Evolutionary conservation across 1,284 basidiomycete genomes (phyloP), one percentile per base, ranked within the genome.

Genomic region (Phellinidium pouzarii): DNA sequence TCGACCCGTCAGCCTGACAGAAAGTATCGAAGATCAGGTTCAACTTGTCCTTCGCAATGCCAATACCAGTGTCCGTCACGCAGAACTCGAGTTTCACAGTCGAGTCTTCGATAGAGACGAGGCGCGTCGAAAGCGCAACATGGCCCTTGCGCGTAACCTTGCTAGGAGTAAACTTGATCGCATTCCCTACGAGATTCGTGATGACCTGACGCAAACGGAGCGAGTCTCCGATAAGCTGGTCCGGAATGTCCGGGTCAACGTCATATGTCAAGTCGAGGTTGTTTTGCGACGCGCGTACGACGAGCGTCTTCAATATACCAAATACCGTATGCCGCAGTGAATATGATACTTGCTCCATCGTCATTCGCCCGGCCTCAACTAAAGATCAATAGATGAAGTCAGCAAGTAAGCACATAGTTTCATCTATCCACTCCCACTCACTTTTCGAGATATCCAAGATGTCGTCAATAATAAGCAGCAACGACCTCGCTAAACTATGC

Each of bases 11-110:
- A 0, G 96, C 96, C 66, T 99, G 96, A 62, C 93, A 94, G 73
- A 99, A 99, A 3, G 96, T 99, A 67, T 99, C 95, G 70, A 99
- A 99, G 66, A 99, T 99, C 66, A 99, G 77, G 64, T 95, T 95
- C 57, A 99, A 73, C 76, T 99, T 99, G 70, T 99, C 96, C 68
- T 94, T 94, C 61, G 96, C 94, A 69, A 99, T 99, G 57, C 96
- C 96, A 64, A 99, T 99, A 59, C 96, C 96, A 1, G 94, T 97
- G 67, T 99, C 96, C 49, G 87, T 87, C 11, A 99, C 95, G 65
- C 94, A 97, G 75, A 99, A 97, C 71, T 98, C 93, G 27, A 99
- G 75, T 50, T 92, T 91, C 45, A 94, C 87, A 61, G 80, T 84
- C 63, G 83, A 76, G 61, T 89, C 81, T 60, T 89, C 82, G 61